A percentile compares a stretch with the other conserved stretches of the same genome.
Evolutionary conservation across 805 yeast genomes (phyloP).

Genomic region (Cyberlindnera mrakii): DNA sequence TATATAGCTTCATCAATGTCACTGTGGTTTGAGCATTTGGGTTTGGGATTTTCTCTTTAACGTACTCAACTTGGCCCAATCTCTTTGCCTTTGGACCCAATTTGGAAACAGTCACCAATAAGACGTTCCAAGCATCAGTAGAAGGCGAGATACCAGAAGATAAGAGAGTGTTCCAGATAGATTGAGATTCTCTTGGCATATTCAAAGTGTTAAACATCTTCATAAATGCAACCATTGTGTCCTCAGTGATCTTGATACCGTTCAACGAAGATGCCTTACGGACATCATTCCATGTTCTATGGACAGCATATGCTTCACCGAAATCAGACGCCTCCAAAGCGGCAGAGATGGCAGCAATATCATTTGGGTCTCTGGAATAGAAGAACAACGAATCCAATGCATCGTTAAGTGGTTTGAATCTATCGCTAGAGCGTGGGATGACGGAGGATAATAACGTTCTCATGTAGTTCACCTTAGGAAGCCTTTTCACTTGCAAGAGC

Average conservation of each 20-base stretch:
- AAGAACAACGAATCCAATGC: constrained; percentile 7
- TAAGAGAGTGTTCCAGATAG: constrained; percentile 46
- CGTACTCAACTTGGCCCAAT: constrained; percentile 33
- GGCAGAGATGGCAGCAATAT: constrained; percentile 10
- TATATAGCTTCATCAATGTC: constrained; percentile 40
- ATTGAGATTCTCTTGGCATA: constrained; percentile 31
- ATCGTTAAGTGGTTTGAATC: constrained; percentile 3
- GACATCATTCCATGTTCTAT: constrained; percentile 11
- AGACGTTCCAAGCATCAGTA: constrained; percentile 51
- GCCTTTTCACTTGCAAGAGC: constrained; percentile 10
- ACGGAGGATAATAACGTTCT: background rate
- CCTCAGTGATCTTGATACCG: constrained; percentile 32
- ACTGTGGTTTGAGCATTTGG: constrained; percentile 46
- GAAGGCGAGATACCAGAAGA: constrained; percentile 35
- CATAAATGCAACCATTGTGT: constrained; percentile 40
- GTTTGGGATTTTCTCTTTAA: constrained; percentile 27
- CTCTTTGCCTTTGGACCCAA: constrained; percentile 20
- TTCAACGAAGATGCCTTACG: constrained; percentile 22
- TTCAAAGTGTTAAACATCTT: constrained; percentile 35
- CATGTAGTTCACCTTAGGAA: constrained; percentile 3
- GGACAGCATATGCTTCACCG: constrained; percentile 14
- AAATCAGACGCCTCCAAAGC: constrained; percentile 13
- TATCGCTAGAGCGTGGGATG: constrained; percentile 5
- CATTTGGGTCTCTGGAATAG: constrained; percentile 18
- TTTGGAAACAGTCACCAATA: constrained; percentile 41